These are phyloP conservation scores for Ampelomyces quisqualis DNA, from an alignment of 2,329 filamentous ascomycete species.

Conservation along the genomic window DNA sequence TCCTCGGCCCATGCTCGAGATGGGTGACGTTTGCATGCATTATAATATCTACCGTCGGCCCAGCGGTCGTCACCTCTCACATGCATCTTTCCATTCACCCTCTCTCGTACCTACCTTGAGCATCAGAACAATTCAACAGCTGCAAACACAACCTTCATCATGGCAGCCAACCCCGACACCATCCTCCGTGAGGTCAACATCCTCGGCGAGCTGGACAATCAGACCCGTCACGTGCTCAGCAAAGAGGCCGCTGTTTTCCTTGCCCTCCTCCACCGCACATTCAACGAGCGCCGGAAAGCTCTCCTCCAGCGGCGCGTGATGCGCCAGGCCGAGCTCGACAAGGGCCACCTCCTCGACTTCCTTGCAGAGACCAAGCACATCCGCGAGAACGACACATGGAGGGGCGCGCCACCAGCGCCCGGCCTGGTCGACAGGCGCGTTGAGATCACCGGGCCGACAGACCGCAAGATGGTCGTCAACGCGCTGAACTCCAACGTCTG, in stretches of 20 bases:
- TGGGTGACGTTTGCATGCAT: slow-evolving; percentile 39
- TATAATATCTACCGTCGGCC: slow-evolving; percentile 28
- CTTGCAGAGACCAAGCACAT: slow-evolving; percentile 94
- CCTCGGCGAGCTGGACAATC: slow-evolving; percentile 73
- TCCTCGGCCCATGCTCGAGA: slow-evolving; percentile 38
- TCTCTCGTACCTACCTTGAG: slow-evolving; percentile 15
- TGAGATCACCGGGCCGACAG: slow-evolving; percentile 95
- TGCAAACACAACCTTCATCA: slow-evolving; percentile 18
- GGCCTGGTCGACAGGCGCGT: slow-evolving; percentile 90
- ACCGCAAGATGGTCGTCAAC: slow-evolving; percentile 99
- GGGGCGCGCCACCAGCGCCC: slow-evolving; percentile 84
- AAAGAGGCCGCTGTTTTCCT: slow-evolving; percentile 90
- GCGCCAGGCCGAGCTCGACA: slow-evolving; percentile 91
- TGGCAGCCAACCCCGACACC: slow-evolving; percentile 59
- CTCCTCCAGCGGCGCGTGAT: slow-evolving; percentile 82
- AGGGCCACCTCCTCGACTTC: slow-evolving; percentile 86
- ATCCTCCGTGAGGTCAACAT: slow-evolving; percentile 88
- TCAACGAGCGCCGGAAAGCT: slow-evolving; percentile 84
- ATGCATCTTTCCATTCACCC: slow-evolving; percentile 31
- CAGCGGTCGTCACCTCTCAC: slow-evolving; percentile 27
- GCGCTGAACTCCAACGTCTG: slow-evolving; percentile 93
- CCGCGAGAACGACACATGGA: slow-evolving; percentile 92
- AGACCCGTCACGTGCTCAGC: slow-evolving; percentile 86
- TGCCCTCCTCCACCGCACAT: slow-evolving; percentile 89
- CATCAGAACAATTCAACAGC: slow-evolving; percentile 9